Percentiles rank a stretch among this genome's conserved stretches.
phyloP scores from a whole-genome alignment of 805 yeast genomes.

The Torulaspora delbrueckii region DNA sequence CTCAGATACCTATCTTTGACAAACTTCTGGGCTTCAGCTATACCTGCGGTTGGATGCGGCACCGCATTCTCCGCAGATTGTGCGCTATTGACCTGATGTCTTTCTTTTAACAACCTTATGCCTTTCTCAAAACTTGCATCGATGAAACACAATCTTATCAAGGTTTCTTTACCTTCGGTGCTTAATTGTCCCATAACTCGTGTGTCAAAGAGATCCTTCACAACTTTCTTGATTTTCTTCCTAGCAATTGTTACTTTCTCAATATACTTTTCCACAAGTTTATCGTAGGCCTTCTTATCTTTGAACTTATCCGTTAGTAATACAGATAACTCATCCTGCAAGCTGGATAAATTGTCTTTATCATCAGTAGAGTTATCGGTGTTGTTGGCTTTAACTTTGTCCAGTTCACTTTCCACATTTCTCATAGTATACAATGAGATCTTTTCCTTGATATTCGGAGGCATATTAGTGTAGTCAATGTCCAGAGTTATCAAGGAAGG shows the following conservation, averaged over 20 bases:
- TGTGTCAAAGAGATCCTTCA: slow-evolving; percentile 53
- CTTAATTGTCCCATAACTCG: slow-evolving; percentile 53
- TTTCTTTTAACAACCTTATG: slow-evolving; percentile 32
- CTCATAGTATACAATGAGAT: slow-evolving; percentile 75
- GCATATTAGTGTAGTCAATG: slow-evolving; percentile 54
- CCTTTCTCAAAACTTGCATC: slow-evolving; percentile 67
- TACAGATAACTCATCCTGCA: slow-evolving; percentile 46
- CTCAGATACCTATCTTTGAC: slow-evolving; percentile 1
- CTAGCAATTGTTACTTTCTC: slow-evolving; percentile 38
- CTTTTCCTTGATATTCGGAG: slow-evolving; percentile 54
- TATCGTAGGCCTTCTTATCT: slow-evolving; percentile 26
- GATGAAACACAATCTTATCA: slow-evolving; percentile 64
- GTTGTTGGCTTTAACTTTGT: slow-evolving; percentile 15
- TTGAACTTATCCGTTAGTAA: slow-evolving; percentile 40
- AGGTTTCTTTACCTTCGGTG: slow-evolving; percentile 72
- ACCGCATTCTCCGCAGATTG: background rate
- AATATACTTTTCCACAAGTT: slow-evolving; percentile 34
- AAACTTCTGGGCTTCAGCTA: slow-evolving; percentile 1
- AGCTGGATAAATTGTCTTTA: slow-evolving; percentile 49
- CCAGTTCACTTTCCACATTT: slow-evolving; percentile 62
- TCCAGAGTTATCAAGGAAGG: slow-evolving; percentile 61
- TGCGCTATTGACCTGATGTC: slow-evolving; percentile 13
- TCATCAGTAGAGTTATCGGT: slow-evolving; percentile 5
- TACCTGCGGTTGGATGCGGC: background rate
- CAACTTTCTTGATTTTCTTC: slow-evolving; percentile 42